Conservation (phyloP, 345 rosid species). For the Sonneratia alba region DNA sequence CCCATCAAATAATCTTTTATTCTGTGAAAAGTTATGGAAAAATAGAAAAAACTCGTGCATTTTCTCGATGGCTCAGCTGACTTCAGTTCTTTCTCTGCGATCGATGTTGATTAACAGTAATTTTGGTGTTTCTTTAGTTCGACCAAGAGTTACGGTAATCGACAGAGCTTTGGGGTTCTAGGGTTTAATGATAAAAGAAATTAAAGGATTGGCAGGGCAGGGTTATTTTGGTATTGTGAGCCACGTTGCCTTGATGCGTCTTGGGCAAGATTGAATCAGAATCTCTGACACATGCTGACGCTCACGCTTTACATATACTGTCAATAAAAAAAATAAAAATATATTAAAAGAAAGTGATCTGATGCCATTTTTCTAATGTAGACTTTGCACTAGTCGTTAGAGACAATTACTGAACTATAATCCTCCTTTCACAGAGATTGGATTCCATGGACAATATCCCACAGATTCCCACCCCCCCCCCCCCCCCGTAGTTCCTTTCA, state of each 20-base stretch:
- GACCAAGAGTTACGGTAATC: neutral
- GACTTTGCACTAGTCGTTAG: neutral
- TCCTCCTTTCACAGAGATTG: neutral
- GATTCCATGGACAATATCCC: neutral
- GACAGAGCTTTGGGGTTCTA: neutral
- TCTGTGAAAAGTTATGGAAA: neutral
- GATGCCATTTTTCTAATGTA: neutral
- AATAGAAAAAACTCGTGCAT: neutral
- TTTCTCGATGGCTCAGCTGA: neutral
- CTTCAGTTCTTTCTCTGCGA: neutral
- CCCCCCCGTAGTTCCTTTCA: too few species aligned
- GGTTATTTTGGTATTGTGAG: neutral
- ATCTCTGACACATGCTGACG: conserved; percentile 8
- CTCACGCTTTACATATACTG: neutral
- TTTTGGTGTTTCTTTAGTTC: neutral
- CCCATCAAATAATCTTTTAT: neutral
- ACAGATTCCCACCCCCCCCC: too few species aligned
- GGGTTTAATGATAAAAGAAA: conserved; percentile 6
- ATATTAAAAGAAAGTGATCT: neutral
- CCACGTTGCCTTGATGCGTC: neutral
- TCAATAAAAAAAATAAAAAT: neutral
- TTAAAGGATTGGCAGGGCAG: neutral
- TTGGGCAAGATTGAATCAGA: conserved; percentile 4
- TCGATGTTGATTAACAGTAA: neutral
- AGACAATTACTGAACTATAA: neutral